Evolutionary conservation across 805 yeast species (phyloP).

Genomic region (Kockiozyma suomiensis): DNA sequence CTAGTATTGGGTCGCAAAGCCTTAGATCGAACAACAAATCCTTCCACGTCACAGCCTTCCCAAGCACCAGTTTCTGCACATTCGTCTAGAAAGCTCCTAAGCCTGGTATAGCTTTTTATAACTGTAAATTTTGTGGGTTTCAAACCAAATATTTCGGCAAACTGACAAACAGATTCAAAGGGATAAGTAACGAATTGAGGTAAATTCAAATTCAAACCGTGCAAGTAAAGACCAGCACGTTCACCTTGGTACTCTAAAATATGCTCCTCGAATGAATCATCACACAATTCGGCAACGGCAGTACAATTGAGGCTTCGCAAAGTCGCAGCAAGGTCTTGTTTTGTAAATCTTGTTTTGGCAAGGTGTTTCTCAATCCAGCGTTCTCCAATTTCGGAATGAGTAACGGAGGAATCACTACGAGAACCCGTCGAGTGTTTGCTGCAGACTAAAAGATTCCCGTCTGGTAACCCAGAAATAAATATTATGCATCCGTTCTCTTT

Average conservation of each 20-base stretch:
- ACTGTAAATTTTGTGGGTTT: slow-evolving; percentile 51
- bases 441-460: slow-evolving; percentile 81
- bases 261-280: slow-evolving; percentile 92
- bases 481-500: slow-evolving; percentile 96
- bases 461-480: slow-evolving; percentile 72
- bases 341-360: slow-evolving; percentile 43
- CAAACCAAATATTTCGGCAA: slow-evolving; percentile 75
- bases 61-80: slow-evolving; percentile 70
- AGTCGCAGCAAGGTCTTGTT: slow-evolving; percentile 56
- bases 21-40: slow-evolving; percentile 83
- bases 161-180: slow-evolving; percentile 58
- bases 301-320: slow-evolving; percentile 62
- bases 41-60: slow-evolving; percentile 77
- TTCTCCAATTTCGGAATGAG: slow-evolving; percentile 77
- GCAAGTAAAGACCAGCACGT: slow-evolving; percentile 80
- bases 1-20: not conserved
- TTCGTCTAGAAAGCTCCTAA: slow-evolving; percentile 57
- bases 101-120: slow-evolving; percentile 45
- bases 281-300: slow-evolving; percentile 91
- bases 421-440: slow-evolving; percentile 88
- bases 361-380: slow-evolving; percentile 60
- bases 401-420: slow-evolving; percentile 38
- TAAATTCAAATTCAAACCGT: slow-evolving; percentile 78
- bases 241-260: slow-evolving; percentile 71
- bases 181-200: slow-evolving; percentile 66